phyloP scores from a whole-genome alignment of 371 early-diverging fungal species.

The Entomophthora muscae region DNA sequence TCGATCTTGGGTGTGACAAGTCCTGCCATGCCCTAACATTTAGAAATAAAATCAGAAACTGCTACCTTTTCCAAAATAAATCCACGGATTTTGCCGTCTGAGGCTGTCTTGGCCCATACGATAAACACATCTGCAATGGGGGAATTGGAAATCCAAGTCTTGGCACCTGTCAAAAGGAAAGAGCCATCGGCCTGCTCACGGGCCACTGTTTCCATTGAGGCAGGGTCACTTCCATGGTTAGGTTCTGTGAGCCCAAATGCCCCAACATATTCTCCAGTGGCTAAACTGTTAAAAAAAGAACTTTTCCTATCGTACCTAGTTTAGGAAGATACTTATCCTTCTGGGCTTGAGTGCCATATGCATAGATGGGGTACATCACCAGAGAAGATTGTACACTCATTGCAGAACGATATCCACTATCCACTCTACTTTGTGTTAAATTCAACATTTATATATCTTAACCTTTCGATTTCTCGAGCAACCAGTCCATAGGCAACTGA shows the following conservation, averaged over 20 bases:
- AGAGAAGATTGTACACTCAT: conserved; percentile 97
- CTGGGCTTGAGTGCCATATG: conserved; percentile 82
- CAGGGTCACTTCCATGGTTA: conserved; percentile 94
- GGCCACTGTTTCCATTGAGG: conserved; percentile 84
- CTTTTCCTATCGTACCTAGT: conserved; percentile 36
- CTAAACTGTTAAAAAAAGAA: conserved; percentile 20
- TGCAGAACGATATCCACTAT: conserved; percentile 91
- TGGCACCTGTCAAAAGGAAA: conserved; percentile 77
- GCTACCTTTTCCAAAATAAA: conserved; percentile 88
- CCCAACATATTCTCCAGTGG: conserved; percentile 76
- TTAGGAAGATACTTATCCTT: conserved; percentile 79
- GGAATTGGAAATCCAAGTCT: conserved; percentile 98
- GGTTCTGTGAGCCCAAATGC: conserved; percentile 96
- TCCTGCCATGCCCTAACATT: conserved; percentile 79
- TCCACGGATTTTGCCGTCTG: conserved; percentile 78
- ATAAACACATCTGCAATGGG: conserved; percentile 96
- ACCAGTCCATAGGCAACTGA: conserved; percentile 92
- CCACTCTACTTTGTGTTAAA: conserved; percentile 36
- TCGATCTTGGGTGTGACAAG: conserved; percentile 76
- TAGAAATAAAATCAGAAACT: too few species aligned
- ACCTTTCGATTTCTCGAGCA: conserved; percentile 89
- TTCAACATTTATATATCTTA: conserved; percentile 7
- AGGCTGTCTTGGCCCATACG: conserved; percentile 90
- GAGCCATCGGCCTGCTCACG: conserved; percentile 40
- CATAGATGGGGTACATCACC: conserved; percentile 94